Conservation (phyloP, 768 basidiomycete species). For the Kwoniella mangroviensis region DNA sequence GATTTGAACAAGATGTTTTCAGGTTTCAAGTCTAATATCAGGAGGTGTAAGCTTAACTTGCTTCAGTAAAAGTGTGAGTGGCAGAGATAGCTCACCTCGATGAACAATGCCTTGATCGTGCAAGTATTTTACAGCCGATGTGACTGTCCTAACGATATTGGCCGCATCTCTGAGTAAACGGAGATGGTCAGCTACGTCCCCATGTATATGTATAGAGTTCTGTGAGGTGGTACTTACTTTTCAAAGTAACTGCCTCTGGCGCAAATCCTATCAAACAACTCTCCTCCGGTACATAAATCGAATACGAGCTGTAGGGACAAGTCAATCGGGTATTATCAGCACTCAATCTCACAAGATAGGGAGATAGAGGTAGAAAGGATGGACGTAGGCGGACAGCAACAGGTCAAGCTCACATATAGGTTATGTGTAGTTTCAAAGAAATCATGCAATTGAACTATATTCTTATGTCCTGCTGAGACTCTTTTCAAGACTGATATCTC, state of each 20-base stretch:
- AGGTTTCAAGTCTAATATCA: constrained; percentile 79
- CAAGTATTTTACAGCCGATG: constrained; percentile 85
- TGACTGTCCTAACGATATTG: constrained; percentile 80
- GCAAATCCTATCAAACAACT: constrained; percentile 98
- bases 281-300: constrained; percentile 95
- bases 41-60: not conserved
- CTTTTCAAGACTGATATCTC: constrained; percentile 94
- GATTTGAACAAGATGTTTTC: constrained; percentile 96
- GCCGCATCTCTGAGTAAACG: constrained; percentile 74
- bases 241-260: constrained; percentile 97
- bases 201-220: not conserved
- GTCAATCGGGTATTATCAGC: too few species aligned
- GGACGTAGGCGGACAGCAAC: not conserved
- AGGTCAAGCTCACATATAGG: constrained; percentile 58
- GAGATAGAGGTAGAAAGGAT: not conserved
- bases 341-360: too few species aligned
- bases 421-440: constrained; percentile 98
- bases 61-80: not conserved
- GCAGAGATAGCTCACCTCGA: constrained; percentile 63
- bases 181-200: not conserved
- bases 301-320: constrained; percentile 70
- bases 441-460: constrained; percentile 92
- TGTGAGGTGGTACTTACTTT: constrained; percentile 63
- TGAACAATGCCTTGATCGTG: constrained; percentile 93
- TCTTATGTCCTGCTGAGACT: constrained; percentile 84